Conservation (phyloP, 2,329 filamentous ascomycete genomes). For the Fusarium avenaceum region DNA sequence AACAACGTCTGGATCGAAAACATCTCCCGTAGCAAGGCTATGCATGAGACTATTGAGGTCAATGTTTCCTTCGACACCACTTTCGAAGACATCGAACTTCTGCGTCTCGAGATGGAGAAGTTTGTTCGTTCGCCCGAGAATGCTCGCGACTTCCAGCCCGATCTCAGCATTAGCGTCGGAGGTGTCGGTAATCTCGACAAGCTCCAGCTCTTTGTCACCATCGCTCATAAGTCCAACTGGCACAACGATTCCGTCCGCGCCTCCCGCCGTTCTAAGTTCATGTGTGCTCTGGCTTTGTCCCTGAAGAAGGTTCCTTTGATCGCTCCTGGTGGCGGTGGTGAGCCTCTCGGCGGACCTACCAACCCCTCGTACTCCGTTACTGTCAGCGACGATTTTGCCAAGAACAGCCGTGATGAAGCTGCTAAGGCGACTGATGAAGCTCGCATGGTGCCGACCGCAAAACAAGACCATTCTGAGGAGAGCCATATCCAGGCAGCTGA, state of each 20-base stretch:
- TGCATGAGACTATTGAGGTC: slow-evolving; percentile 86
- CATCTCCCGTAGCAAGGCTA: slow-evolving; percentile 88
- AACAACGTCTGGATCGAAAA: slow-evolving; percentile 98
- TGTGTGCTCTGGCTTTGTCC: slow-evolving; percentile 90
- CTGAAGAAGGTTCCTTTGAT: slow-evolving; percentile 90
- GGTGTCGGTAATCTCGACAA: slow-evolving; percentile 90
- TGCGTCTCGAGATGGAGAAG: slow-evolving; percentile 84
- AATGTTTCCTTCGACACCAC: slow-evolving; percentile 87
- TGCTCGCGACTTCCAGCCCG: slow-evolving; percentile 88
- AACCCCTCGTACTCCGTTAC: slow-evolving; percentile 87
- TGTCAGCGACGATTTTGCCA: slow-evolving; percentile 77
- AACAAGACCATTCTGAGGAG: slow-evolving; percentile 49
- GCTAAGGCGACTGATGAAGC: slow-evolving; percentile 72
- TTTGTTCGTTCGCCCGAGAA: slow-evolving; percentile 91
- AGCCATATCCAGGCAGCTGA: slow-evolving; percentile 61
- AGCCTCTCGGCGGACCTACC: slow-evolving; percentile 72
- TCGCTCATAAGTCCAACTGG: slow-evolving; percentile 95
- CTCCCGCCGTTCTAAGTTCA: slow-evolving; percentile 91
- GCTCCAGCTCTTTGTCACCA: slow-evolving; percentile 83
- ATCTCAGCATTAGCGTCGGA: slow-evolving; percentile 82
- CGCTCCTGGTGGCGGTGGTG: slow-evolving; percentile 79
- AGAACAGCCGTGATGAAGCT: slow-evolving; percentile 71
- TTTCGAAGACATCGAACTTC: slow-evolving; percentile 89
- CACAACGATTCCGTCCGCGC: slow-evolving; percentile 86
- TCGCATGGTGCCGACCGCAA: slow-evolving; percentile 71